These are phyloP conservation scores for Raffaelea albimanens DNA, from an alignment of 2,329 filamentous ascomycete species.

Conservation along the genomic window DNA sequence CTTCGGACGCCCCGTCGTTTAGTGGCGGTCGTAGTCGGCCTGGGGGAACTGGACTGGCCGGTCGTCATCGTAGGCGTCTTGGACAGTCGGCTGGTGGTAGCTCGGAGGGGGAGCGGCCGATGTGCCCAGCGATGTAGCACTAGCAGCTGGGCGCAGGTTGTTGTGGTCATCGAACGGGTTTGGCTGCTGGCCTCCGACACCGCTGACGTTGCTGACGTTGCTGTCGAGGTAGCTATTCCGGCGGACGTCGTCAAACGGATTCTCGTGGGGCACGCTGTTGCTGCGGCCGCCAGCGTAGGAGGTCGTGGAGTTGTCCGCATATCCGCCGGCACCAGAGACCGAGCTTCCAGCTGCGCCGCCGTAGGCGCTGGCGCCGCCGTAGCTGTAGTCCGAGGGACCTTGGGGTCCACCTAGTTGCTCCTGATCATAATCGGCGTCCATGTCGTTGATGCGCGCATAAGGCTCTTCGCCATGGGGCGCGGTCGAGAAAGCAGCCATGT, in stretches of 20 bases:
- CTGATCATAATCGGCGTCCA: slow-evolving; percentile 40
- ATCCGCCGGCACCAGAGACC: slow-evolving; percentile 15
- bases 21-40: neutral
- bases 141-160: slow-evolving; percentile 12
- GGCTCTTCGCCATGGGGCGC: slow-evolving; percentile 57
- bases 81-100: slow-evolving; percentile 30
- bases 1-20: no score
- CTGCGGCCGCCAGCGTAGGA: slow-evolving; percentile 2
- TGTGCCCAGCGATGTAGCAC: slow-evolving; percentile 9
- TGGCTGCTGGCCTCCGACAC: slow-evolving; percentile 2
- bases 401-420: slow-evolving; percentile 25
- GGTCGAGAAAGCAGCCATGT: slow-evolving; percentile 61
- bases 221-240: neutral
- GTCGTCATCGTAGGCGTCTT: slow-evolving; percentile 35
- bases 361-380: slow-evolving; percentile 5
- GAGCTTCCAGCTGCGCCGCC: slow-evolving; percentile 4
- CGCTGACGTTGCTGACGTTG: neutral
- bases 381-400: slow-evolving; percentile 12
- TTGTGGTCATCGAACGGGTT: slow-evolving; percentile 38
- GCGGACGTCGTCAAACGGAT: no score
- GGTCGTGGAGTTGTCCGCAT: slow-evolving; percentile 32
- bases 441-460: slow-evolving; percentile 49
- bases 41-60: slow-evolving; percentile 26
- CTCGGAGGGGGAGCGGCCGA: slow-evolving; percentile 12
- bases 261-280: neutral